These are phyloP conservation scores for Monilinia fructicola DNA, from an alignment of 2,329 filamentous ascomycete genomes.

Conservation along the genomic window DNA sequence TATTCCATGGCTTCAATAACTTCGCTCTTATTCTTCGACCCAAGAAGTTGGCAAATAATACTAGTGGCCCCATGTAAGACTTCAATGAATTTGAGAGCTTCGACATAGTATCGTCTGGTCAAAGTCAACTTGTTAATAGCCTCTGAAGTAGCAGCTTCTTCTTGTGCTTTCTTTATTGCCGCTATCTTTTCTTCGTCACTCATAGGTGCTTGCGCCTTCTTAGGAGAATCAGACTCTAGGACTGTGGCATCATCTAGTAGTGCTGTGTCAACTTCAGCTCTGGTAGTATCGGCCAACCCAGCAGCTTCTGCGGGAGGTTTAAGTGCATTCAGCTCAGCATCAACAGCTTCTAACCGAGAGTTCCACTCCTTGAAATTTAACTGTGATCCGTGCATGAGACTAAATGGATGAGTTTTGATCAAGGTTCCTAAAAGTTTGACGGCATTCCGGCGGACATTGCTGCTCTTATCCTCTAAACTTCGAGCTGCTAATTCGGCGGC, in stretches of 20 bases:
- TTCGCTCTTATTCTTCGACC: constrained; percentile 96
- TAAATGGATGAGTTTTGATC: constrained; percentile 93
- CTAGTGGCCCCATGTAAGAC: constrained; percentile 80
- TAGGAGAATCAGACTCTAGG: constrained; percentile 62
- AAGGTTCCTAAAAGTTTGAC: constrained; percentile 87
- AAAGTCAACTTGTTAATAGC: constrained; percentile 84
- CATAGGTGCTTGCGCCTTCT: constrained; percentile 59
- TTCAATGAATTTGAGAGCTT: constrained; percentile 91
- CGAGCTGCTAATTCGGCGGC: constrained; percentile 83
- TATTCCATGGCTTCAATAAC: constrained; percentile 99
- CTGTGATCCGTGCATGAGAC: constrained; percentile 84
- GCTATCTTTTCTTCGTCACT: constrained; percentile 75
- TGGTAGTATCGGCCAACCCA: constrained; percentile 64
- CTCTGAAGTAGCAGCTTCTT: constrained; percentile 86
- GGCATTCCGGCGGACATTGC: constrained; percentile 91
- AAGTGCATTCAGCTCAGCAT: constrained; percentile 76
- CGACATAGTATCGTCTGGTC: constrained; percentile 87
- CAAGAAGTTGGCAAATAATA: constrained; percentile 81
- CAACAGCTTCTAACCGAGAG: constrained; percentile 75
- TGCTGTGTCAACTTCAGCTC: constrained; percentile 69
- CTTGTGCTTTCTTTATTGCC: constrained; percentile 74
- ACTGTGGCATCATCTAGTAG: constrained; percentile 89
- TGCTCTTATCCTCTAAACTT: constrained; percentile 96
- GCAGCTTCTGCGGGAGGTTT: constrained; percentile 74
- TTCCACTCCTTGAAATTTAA: constrained; percentile 85